Conservation (phyloP, 441 rosid species). For the Isatis lusitanica region DNA sequence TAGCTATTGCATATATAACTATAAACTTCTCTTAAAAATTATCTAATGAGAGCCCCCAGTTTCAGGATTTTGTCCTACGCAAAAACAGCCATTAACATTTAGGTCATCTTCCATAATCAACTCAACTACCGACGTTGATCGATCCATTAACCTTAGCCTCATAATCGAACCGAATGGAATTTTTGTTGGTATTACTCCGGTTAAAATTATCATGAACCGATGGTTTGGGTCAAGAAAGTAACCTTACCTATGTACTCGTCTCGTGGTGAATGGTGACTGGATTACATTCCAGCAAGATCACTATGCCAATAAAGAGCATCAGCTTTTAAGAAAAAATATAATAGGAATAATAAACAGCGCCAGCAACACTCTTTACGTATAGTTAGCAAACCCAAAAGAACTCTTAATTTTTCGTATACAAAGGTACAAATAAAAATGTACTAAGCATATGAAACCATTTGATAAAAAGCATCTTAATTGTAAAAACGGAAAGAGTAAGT, state of each 20-base stretch:
- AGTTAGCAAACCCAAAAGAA: background rate
- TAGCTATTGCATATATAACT: background rate
- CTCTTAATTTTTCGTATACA: background rate
- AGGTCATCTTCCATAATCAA: background rate
- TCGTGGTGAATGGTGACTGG: background rate
- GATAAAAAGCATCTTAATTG: background rate
- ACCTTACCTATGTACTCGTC: background rate
- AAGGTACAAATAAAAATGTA: background rate
- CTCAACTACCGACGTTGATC: conserved; percentile 20
- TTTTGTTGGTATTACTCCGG: background rate
- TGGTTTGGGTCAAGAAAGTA: background rate
- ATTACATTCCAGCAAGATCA: background rate
- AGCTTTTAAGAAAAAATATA: background rate
- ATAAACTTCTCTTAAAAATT: background rate
- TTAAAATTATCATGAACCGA: background rate
- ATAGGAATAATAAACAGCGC: background rate
- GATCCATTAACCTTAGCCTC: conserved; percentile 11
- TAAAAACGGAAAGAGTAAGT: background rate
- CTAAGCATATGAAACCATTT: background rate
- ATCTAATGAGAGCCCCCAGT: background rate
- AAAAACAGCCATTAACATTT: background rate
- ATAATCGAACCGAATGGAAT: background rate
- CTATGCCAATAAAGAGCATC: background rate
- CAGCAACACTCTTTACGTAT: background rate
- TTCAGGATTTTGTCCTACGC: background rate